A percentile compares a stretch with the other conserved stretches of the same genome.
Evolutionary conservation across 2,329 filamentous ascomycete genomes (phyloP).

Genomic region (Erysiphe pulchra): DNA sequence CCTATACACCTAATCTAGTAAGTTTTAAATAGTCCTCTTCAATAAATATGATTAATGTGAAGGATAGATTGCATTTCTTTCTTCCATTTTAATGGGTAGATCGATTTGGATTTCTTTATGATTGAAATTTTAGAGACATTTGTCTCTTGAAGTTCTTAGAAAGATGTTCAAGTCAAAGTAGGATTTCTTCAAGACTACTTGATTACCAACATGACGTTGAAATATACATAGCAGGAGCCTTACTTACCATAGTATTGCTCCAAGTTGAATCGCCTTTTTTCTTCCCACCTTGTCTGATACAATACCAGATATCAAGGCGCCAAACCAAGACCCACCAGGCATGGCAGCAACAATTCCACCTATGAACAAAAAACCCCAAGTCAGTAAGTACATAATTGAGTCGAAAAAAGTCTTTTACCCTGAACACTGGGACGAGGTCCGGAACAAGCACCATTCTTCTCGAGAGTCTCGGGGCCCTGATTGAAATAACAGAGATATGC

Average conservation of each 20-base stretch:
- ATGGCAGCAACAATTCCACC: slow-evolving; percentile 45
- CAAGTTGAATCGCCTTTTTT: slow-evolving; percentile 22
- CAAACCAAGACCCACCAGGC: slow-evolving; percentile 44
- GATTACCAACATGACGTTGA: too few relatives aligned
- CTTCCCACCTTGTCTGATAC: slow-evolving; percentile 29
- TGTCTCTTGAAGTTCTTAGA: not conserved
- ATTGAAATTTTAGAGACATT: too few relatives aligned
- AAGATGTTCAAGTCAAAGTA: too few relatives aligned
- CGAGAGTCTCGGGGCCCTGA: slow-evolving; percentile 10
- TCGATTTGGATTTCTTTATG: too few relatives aligned
- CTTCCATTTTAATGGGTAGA: too few relatives aligned
- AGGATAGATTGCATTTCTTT: too few relatives aligned
- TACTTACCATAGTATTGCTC: slow-evolving; percentile 18
- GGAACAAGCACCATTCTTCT: slow-evolving; percentile 19
- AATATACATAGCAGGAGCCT: too few relatives aligned
- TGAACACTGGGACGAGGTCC: slow-evolving; percentile 20
- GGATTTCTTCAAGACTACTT: too few relatives aligned
- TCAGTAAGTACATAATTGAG: slow-evolving; percentile 15
- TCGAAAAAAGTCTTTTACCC: slow-evolving; percentile 12
- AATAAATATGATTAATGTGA: too few relatives aligned
- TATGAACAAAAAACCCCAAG: slow-evolving; percentile 18
- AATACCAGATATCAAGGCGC: slow-evolving; percentile 31
- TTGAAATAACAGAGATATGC: slow-evolving; percentile 27
- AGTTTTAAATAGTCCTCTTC: not conserved
- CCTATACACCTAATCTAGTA: slow-evolving; percentile 21